A percentile compares a stretch with the other conserved stretches of the same genome.
Conservation (phyloP, 2,329 filamentous ascomycete genomes). For the Pestalotiopsis sp. region DNA sequence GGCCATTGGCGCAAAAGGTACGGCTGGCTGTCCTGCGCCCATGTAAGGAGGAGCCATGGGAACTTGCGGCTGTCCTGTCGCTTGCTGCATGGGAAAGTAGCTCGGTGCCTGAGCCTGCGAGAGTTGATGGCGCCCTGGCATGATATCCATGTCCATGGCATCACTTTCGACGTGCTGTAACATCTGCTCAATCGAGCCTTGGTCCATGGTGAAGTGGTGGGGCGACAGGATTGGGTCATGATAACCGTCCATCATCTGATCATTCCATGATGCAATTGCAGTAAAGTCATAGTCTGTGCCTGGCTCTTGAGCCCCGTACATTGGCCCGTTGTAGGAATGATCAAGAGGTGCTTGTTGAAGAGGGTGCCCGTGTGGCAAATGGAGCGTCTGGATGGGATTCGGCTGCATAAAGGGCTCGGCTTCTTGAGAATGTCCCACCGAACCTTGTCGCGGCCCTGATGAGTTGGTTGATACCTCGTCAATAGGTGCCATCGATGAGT, state of each 20-base stretch:
- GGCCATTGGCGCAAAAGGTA: neutral
- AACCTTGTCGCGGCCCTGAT: neutral
- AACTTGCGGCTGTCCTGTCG: neutral
- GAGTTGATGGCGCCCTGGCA: neutral
- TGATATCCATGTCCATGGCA: neutral
- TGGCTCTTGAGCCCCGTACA: neutral
- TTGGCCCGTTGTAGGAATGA: neutral
- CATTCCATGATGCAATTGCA: neutral
- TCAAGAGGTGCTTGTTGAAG: neutral
- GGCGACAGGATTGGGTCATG: neutral
- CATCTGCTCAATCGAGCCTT: neutral
- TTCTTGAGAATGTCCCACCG: neutral
- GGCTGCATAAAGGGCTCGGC: neutral
- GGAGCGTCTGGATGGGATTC: neutral
- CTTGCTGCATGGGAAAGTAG: slow-evolving; percentile 1
- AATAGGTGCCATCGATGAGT: neutral
- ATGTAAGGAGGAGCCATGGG: neutral
- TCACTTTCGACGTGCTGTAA: neutral
- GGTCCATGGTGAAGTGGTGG: neutral
- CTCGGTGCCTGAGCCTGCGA: neutral
- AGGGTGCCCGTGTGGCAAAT: neutral
- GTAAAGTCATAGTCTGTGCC: neutral
- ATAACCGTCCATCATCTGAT: neutral
- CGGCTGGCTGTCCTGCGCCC: neutral
- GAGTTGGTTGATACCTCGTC: slow-evolving; percentile 2